Base-by-base conservation (phyloP, 768 basidiomycete genomes). In the Grammothele lineata region DNA sequence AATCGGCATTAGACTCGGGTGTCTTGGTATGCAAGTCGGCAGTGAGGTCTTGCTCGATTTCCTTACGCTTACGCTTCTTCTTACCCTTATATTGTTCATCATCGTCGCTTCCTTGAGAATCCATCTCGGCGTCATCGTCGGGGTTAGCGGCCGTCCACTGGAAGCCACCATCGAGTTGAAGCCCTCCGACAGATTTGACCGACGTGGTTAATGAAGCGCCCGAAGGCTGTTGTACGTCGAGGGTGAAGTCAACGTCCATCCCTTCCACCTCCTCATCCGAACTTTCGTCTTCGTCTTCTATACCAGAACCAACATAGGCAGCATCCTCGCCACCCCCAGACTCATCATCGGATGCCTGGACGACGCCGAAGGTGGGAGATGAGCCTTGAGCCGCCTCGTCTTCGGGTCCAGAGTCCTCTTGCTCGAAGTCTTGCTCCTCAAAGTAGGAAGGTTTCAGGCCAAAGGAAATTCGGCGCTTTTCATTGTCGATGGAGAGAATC, bases 1-100 rank as follows among this genome's bases (percentile, higher is more conserved):
- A 99, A 64, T 99, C 95, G 25, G 87, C 80, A 51, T 86, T 90
- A 1, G 96, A 96, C 62, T 92, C 89, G 2, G 96, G 96, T 18
- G 73, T 73, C 57, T 83, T 86, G 32, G 76, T 81, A 47, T 92
- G 90, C 74, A 97, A 83, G 50, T 95, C 87, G 21, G 83, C 87
- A 0, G 96, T 97, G 24, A 84, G 68, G 62, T 92, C 91, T 48
- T 80, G 72, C 58, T 92, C 83, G 45, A 85, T 82, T 62, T 80
- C 75, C 63, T 81, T 87, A 64, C 75, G 79, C 61, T 74, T 82
- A 52, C 76, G 78, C 62, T 77, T 83, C 65, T 74, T 85, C 65
- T 83, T 89, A 49, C 64, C 70, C 1, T 70, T 64, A 19, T 73
- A 65, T 14, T 68, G 71, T 1, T 71, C 75, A 9, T 60, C 66